Conservation (phyloP, 2,329 filamentous ascomycete genomes). For the Phoma herbarum region DNA sequence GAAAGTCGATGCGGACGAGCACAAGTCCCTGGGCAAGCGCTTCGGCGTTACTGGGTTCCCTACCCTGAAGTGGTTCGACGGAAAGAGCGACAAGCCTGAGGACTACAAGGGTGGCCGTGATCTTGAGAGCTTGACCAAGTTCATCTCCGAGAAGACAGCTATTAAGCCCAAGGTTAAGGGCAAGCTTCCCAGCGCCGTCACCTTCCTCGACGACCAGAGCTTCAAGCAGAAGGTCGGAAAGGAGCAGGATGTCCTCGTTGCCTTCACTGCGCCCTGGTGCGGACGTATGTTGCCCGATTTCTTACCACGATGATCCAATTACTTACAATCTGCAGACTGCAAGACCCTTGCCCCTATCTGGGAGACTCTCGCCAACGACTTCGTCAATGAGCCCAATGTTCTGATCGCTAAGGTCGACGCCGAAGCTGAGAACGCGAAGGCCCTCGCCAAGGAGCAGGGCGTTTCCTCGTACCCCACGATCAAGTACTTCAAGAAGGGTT, state of each 20-base stretch:
- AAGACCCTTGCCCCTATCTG: conserved; percentile 90
- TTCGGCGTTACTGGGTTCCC: conserved; percentile 95
- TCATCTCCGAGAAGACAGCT: conserved; percentile 87
- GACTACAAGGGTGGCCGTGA: conserved; percentile 91
- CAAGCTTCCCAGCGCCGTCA: conserved; percentile 76
- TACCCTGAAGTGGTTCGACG: conserved; percentile 97
- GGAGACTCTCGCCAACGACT: conserved; percentile 87
- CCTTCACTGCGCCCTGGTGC: conserved; percentile 98
- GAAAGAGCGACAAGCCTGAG: conserved; percentile 83
- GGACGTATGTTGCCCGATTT: conserved; percentile 75
- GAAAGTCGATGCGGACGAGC: conserved; percentile 93
- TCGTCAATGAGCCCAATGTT: conserved; percentile 78
- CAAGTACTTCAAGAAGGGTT: conserved; percentile 94
- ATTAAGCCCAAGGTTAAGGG: conserved; percentile 80
- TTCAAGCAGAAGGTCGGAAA: conserved; percentile 82
- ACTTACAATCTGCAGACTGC: conserved; percentile 74
- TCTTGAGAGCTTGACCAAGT: conserved; percentile 81
- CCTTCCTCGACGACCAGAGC: conserved; percentile 79
- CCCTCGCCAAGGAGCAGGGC: conserved; percentile 76
- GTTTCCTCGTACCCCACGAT: conserved; percentile 93
- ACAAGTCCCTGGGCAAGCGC: conserved; percentile 82
- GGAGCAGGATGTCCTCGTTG: conserved; percentile 90
- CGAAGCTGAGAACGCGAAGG: conserved; percentile 86
- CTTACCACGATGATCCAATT: not conserved
- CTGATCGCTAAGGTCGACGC: conserved; percentile 95